Base-by-base conservation (phyloP, 2,329 filamentous ascomycete genomes). In the Mollisia scopiformis region DNA sequence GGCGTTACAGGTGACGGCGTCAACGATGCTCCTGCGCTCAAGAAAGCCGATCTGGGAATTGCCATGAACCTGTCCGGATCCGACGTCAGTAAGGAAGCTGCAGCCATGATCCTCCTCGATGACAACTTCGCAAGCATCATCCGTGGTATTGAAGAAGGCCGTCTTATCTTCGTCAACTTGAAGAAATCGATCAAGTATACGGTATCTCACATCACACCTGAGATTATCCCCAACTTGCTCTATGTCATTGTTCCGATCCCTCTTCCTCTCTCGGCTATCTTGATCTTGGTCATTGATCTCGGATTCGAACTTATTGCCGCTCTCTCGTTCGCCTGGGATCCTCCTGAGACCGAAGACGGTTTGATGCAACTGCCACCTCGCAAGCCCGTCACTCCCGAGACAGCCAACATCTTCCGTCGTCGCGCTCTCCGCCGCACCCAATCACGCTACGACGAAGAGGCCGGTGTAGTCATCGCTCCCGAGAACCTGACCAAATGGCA, bases 51-150 rank as follows among this genome's bases (percentile, higher is more conserved):
- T 69, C 87, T 92, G 16, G 89, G 89, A 69, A 91, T 92, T 66
- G 88, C 88, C 64, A 92, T 91, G 88, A 88, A 88, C 51, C 59
- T 56, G 4, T 81, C 86, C 43, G 89, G 89, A 16, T 89, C 85
- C 47, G 89, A 91, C 70, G 88, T 92, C 10, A 88, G 89, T 63
- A 91, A 91, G 70, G 88, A 95, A 75, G 92, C 92, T 2, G 89
- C 91, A 1, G 92, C 96, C 71, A 95, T 96, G 82, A 91, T 96
- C 35, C 79, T 96, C 41, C 93, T 91, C 0, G 63, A 66, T 28
- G 91, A 95, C 72, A 93, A 96, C 76, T 96, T 96, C 72, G 90
- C 92, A 11, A 92, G 89, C 28, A 91, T 91, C 58, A 82, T 91
- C 41, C 88, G 85, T n/a, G 88, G 86, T 33, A 87, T 91, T 49